phyloP scores from a whole-genome alignment of 2,329 filamentous ascomycete genomes.

The Dothistroma septosporum region DNA sequence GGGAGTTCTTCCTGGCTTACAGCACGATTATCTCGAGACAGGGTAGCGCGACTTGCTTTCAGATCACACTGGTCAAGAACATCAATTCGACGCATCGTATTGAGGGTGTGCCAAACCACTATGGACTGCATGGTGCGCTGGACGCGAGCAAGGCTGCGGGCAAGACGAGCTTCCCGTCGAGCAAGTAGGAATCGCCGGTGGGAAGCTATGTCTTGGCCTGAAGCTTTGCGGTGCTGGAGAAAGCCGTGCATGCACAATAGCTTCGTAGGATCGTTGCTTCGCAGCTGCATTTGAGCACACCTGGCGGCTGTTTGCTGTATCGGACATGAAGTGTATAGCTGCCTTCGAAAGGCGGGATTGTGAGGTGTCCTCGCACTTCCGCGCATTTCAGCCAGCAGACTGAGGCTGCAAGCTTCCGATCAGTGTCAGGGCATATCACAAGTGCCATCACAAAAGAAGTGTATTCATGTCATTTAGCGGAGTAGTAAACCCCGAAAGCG shows the following conservation, averaged over 20 bases:
- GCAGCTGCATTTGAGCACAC: too few relatives aligned
- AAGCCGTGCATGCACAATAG: neutral
- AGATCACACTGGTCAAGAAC: conserved; percentile 85
- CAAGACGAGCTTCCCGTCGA: conserved; percentile 31
- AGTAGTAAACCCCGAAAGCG: too few relatives aligned
- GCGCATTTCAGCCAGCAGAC: too few relatives aligned
- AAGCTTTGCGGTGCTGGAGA: neutral
- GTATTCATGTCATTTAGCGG: neutral
- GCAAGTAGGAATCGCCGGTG: conserved; percentile 17
- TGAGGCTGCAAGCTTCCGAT: too few relatives aligned
- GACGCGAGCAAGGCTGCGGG: conserved; percentile 42
- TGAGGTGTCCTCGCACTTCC: too few relatives aligned
- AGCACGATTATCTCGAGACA: conserved; percentile 81
- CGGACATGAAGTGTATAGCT: too few relatives aligned
- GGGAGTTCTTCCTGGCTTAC: conserved; percentile 86
- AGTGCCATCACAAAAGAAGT: neutral
- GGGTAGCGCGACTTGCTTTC: conserved; percentile 79
- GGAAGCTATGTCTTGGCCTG: neutral
- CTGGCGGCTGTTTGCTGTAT: too few relatives aligned
- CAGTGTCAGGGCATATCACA: too few relatives aligned
- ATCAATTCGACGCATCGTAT: conserved; percentile 80
- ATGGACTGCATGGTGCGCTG: conserved; percentile 63
- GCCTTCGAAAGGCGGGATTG: too few relatives aligned
- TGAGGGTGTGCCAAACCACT: conserved; percentile 67
- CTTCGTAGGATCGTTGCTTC: neutral